Conservation (phyloP, 192 early-diverging fungal species). For the Backusella westeae region DNA sequence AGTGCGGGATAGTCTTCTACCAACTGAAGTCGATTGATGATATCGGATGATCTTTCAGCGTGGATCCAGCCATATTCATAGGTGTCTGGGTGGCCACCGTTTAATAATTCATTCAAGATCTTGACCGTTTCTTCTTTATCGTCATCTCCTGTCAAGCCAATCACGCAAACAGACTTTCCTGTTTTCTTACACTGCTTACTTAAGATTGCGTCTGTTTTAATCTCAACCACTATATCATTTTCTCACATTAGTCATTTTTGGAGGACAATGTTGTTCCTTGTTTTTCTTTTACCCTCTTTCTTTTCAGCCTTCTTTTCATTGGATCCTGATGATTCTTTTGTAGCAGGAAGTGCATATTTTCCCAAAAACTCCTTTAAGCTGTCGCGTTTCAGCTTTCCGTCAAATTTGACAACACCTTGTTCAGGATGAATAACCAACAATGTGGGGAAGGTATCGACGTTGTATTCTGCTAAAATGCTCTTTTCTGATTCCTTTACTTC, state of each 20-base stretch:
- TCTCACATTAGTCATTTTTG: not conserved
- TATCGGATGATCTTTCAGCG: conserved; percentile 39
- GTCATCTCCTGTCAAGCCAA: conserved; percentile 45
- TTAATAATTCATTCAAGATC: conserved; percentile 38
- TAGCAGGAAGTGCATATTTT: conserved; percentile 48
- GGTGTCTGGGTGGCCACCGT: conserved; percentile 16
- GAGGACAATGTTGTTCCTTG: conserved; percentile 13
- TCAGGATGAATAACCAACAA: conserved; percentile 62
- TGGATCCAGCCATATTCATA: conserved; percentile 66
- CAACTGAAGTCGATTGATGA: conserved; percentile 54
- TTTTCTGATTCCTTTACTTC: conserved; percentile 60
- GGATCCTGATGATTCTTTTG: conserved; percentile 21
- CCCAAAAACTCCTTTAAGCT: conserved; percentile 60
- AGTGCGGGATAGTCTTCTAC: conserved; percentile 57
- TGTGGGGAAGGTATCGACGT: conserved; percentile 63
- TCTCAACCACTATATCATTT: conserved; percentile 35
- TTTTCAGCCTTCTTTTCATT: conserved; percentile 11
- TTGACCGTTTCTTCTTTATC: conserved; percentile 41
- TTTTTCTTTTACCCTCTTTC: conserved; percentile 11
- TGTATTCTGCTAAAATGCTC: conserved; percentile 51
- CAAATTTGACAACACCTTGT: conserved; percentile 47
- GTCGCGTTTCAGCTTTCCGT: conserved; percentile 67
- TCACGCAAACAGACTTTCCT: conserved; percentile 37
- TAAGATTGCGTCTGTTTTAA: conserved; percentile 36
- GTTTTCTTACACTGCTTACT: conserved; percentile 38